phyloP scores from a whole-genome alignment of 1,284 basidiomycete genomes.

The Apiotrichum siamense region DNA sequence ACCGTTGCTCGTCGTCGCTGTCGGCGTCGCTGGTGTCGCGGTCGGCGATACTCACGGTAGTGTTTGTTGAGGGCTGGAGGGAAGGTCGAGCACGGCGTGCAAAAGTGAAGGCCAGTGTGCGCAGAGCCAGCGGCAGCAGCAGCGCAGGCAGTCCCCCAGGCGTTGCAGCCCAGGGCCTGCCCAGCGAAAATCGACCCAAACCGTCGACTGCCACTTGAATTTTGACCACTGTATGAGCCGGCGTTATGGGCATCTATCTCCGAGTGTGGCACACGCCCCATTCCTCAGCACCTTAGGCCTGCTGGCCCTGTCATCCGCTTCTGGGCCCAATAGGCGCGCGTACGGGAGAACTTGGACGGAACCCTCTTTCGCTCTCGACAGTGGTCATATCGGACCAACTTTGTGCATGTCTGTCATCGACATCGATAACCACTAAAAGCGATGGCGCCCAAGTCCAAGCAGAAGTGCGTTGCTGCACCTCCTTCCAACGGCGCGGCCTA shows the following conservation, averaged over 20 bases:
- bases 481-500: not conserved
- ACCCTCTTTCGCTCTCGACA: too few relatives aligned
- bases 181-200: too few relatives aligned
- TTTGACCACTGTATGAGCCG: conserved; percentile 10
- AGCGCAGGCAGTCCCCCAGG: not conserved
- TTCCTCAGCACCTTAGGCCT: too few relatives aligned
- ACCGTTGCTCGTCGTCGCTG: not conserved
- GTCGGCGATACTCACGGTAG: not conserved
- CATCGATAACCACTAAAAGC: conserved; percentile 1
- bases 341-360: too few relatives aligned
- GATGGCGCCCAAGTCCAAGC: conserved; percentile 55
- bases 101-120: not conserved
- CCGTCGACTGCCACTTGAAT: conserved; percentile 21
- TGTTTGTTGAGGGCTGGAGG: not conserved
- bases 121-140: not conserved
- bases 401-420: not conserved
- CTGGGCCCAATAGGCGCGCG: too few relatives aligned
- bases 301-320: too few relatives aligned
- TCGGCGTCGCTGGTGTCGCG: not conserved
- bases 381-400: too few relatives aligned
- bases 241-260: not conserved
- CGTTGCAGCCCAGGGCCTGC: too few relatives aligned
- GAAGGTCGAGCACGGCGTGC: not conserved
- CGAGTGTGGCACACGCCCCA: not conserved
- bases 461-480: conserved; percentile 50